Conservation (phyloP, 129 eudicot genomes). For the Oenanthe sinensis region DNA sequence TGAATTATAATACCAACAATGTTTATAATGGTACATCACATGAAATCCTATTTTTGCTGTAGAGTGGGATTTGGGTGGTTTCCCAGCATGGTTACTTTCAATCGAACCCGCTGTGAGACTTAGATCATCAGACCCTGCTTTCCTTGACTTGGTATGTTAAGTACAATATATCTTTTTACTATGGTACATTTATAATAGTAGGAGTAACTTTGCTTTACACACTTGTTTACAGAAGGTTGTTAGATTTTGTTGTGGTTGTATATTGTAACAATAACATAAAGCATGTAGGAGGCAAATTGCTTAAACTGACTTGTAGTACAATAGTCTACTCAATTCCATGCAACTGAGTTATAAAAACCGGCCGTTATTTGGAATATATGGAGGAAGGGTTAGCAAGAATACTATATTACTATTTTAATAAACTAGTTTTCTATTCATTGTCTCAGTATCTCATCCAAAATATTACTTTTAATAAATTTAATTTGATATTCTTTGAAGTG, state of each 20-base stretch:
- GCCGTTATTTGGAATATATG: not conserved
- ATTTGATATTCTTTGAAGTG: not conserved
- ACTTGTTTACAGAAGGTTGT: not conserved
- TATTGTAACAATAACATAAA: not conserved
- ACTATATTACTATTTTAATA: not conserved
- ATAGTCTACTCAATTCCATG: not conserved
- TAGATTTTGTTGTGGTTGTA: not conserved
- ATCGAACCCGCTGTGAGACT: slow-evolving; percentile 63
- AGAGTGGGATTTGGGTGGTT: slow-evolving; percentile 99
- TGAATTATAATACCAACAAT: no score
- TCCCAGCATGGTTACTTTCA: slow-evolving; percentile 91
- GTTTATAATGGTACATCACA: not conserved
- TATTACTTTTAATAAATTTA: not conserved
- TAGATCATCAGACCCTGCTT: slow-evolving; percentile 78
- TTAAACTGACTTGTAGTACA: not conserved
- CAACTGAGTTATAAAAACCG: not conserved
- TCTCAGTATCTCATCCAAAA: slow-evolving; percentile 7
- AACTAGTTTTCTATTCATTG: not conserved
- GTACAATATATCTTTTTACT: not conserved
- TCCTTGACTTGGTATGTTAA: slow-evolving; percentile 54
- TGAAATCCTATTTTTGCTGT: slow-evolving; percentile 21
- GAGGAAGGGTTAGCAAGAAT: not conserved
- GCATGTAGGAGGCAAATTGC: not conserved
- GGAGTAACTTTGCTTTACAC: not conserved
- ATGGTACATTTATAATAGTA: not conserved